phyloP scores from a whole-genome alignment of 225 moss, liverwort and hornwort genomes.

The Physcomitrellopsis africana region DNA sequence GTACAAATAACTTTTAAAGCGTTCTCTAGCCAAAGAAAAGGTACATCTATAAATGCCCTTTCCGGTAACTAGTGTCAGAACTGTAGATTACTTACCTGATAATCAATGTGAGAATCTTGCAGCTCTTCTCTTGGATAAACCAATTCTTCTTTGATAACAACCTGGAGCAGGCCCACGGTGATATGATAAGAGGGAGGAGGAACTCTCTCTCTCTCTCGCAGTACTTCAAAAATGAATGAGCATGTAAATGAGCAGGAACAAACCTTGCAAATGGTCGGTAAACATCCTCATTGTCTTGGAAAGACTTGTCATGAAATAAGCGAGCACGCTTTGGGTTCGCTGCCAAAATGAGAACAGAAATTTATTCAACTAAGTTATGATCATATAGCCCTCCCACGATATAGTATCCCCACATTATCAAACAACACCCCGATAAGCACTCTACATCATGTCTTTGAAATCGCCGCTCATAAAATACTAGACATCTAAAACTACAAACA shows the following conservation, averaged over 20 bases:
- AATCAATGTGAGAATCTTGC: conserved; percentile 78
- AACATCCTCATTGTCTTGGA: conserved; percentile 46
- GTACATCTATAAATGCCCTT: conserved; percentile 1
- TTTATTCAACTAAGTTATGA: conserved; percentile 12
- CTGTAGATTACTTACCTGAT: conserved; percentile 53
- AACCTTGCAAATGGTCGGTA: conserved; percentile 50
- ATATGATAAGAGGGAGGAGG: not conserved
- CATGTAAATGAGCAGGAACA: not conserved
- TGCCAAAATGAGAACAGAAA: conserved; percentile 42
- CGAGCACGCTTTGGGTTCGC: conserved; percentile 94
- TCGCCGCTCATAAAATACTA: not conserved
- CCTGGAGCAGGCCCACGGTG: conserved; percentile 32
- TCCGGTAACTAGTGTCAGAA: not conserved
- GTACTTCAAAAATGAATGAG: not conserved
- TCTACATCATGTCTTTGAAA: not conserved
- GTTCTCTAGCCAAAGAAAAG: not conserved
- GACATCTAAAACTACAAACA: not conserved
- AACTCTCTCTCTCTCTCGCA: not conserved
- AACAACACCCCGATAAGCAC: not conserved
- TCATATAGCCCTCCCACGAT: not conserved
- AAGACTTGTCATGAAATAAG: conserved; percentile 87
- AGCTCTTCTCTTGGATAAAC: conserved; percentile 86
- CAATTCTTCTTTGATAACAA: conserved; percentile 71
- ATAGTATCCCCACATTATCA: not conserved
- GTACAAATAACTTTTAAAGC: not conserved